Percentiles rank a stretch among this genome's conserved stretches.
Evolutionary conservation across 1,284 basidiomycete species (phyloP).

Genomic region (Microstroma glucosiphilum): DNA sequence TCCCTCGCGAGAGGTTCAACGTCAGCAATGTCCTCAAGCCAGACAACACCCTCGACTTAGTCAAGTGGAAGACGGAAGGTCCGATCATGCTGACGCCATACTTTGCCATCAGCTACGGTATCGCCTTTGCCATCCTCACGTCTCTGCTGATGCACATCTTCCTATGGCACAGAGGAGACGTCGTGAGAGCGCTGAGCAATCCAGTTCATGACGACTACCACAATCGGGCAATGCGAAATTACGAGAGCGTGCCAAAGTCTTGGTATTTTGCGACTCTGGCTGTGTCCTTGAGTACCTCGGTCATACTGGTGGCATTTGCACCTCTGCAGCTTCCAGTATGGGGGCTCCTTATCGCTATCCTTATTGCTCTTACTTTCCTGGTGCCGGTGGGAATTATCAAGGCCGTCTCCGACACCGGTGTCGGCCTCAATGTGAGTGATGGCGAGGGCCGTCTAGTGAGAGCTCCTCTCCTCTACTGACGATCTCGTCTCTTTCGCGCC

Average conservation of each 20-base stretch:
- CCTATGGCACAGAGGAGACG: constrained; percentile 56
- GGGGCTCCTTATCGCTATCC: constrained; percentile 54
- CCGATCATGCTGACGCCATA: constrained; percentile 56
- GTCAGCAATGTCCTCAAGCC: constrained; percentile 33
- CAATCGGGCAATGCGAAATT: constrained; percentile 46
- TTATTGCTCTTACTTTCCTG: constrained; percentile 53
- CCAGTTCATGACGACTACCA: constrained; percentile 48
- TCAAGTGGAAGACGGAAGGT: constrained; percentile 49
- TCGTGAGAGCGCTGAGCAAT: constrained; percentile 52
- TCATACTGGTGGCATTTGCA: constrained; percentile 53
- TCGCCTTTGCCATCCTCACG: constrained; percentile 55
- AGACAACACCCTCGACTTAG: constrained; percentile 53
- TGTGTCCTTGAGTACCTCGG: constrained; percentile 44
- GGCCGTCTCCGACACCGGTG: constrained; percentile 55
- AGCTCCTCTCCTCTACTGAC: too few relatives aligned
- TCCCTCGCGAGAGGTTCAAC: constrained; percentile 32
- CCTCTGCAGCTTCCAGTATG: constrained; percentile 56
- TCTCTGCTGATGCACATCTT: constrained; percentile 55
- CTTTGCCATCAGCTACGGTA: constrained; percentile 52
- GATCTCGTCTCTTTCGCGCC: too few relatives aligned
- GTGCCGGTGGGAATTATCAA: constrained; percentile 54
- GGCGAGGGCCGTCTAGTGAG: too few relatives aligned
- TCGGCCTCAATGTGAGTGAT: constrained; percentile 41
- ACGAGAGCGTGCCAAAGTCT: constrained; percentile 38
- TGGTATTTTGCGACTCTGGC: constrained; percentile 47